Evolutionary conservation across 202 grass and related monocot genomes (phyloP).

Genomic region (Elaeis oleifera): DNA sequence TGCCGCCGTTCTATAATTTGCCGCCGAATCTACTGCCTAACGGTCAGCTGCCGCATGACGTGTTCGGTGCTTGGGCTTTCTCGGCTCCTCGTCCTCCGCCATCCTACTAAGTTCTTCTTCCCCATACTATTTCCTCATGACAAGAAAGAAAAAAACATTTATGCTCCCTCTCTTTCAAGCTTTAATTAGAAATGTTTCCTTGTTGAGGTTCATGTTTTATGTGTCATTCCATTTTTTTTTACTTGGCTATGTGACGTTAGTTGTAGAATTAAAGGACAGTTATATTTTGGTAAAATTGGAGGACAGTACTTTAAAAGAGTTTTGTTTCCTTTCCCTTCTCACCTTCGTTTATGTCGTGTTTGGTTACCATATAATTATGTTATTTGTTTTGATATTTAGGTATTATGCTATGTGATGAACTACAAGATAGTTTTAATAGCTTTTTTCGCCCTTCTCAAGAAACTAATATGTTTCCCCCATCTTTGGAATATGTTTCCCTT

Average conservation of each 20-base stretch:
- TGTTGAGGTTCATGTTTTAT: not conserved
- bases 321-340: too few relatives aligned
- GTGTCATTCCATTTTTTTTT: too few relatives aligned
- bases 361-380: too few relatives aligned
- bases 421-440: too few relatives aligned
- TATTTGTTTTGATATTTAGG: too few relatives aligned
- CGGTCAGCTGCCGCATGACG: slow-evolving; percentile 42
- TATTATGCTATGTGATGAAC: too few relatives aligned
- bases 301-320: not conserved
- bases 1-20: slow-evolving; percentile 43
- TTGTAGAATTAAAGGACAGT: not conserved
- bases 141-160: not conserved
- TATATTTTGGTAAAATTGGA: not conserved
- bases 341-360: too few relatives aligned
- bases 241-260: too few relatives aligned
- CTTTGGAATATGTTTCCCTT: too few relatives aligned
- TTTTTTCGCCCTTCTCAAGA: too few relatives aligned
- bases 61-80: slow-evolving; percentile 49
- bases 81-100: slow-evolving; percentile 32
- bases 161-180: not conserved
- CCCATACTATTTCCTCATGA: not conserved
- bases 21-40: slow-evolving; percentile 32
- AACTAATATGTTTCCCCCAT: too few relatives aligned
- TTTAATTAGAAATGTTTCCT: not conserved
- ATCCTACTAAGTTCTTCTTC: slow-evolving; percentile 28